A percentile compares a stretch with the other conserved stretches of the same genome.
These are phyloP conservation scores for Nepenthes gracilis DNA, from an alignment of 148 eudicot genomes.

Conservation along the genomic window DNA sequence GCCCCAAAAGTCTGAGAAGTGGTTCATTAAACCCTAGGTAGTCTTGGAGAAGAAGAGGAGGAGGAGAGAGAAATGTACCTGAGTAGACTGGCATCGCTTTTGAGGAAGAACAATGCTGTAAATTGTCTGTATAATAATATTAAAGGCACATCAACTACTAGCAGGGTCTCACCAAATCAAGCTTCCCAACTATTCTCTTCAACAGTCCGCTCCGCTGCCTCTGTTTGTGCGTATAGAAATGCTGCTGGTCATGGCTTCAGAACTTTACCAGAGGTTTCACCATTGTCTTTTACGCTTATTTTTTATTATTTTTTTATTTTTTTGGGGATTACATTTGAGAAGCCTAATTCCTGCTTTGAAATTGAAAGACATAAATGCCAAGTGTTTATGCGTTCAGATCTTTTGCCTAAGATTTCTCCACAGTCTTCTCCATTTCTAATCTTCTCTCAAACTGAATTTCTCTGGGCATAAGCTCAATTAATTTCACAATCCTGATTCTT, in stretches of 20 bases:
- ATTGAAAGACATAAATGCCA: too few relatives aligned
- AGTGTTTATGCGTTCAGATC: too few relatives aligned
- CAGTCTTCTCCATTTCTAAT: background rate
- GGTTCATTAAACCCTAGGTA: too few relatives aligned
- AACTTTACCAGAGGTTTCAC: constrained; percentile 40
- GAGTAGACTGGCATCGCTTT: constrained; percentile 40
- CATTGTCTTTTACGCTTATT: too few relatives aligned
- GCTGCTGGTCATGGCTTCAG: constrained; percentile 25
- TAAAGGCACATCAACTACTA: constrained; percentile 10
- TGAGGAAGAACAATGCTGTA: constrained; percentile 28
- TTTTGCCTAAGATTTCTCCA: background rate
- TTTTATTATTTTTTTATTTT: too few relatives aligned
- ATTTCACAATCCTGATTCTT: too few relatives aligned
- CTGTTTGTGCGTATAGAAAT: constrained; percentile 21
- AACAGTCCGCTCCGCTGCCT: constrained; percentile 14
- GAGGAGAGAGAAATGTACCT: constrained; percentile 17
- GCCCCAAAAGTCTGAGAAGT: background rate
- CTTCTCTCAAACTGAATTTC: background rate
- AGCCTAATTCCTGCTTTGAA: too few relatives aligned
- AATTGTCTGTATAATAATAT: constrained; percentile 13
- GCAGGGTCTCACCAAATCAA: constrained; percentile 13
- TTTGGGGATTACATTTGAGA: too few relatives aligned
- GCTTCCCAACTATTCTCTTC: constrained; percentile 34
- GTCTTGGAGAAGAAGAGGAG: constrained; percentile 7
- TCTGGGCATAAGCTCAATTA: too few relatives aligned